Conservation (phyloP, 1,284 basidiomycete genomes). For the Pterula multifida region DNA sequence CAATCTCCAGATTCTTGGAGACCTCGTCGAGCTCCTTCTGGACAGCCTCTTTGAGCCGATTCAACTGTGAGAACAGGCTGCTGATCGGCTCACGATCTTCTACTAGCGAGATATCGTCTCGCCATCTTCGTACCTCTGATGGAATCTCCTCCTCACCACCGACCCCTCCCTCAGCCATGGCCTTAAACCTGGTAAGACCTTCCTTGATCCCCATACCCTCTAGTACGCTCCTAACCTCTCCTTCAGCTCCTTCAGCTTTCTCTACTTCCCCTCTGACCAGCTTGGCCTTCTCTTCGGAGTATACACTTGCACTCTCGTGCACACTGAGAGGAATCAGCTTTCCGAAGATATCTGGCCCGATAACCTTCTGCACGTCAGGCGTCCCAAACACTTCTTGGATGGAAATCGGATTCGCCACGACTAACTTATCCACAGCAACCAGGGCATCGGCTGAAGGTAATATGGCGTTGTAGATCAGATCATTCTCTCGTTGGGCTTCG, state of each 20-base stretch:
- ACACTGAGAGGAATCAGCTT: constrained; percentile 88
- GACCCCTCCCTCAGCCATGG: constrained; percentile 63
- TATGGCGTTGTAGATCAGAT: constrained; percentile 96
- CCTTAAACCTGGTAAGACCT: constrained; percentile 65
- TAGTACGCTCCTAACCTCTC: constrained; percentile 68
- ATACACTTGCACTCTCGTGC: constrained; percentile 91
- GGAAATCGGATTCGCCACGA: constrained; percentile 70
- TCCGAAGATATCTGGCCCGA: constrained; percentile 87
- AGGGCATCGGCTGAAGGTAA: constrained; percentile 75
- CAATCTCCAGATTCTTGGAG: constrained; percentile 58
- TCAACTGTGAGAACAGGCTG: constrained; percentile 49
- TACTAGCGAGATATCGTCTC: constrained; percentile 60
- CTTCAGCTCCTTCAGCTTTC: constrained; percentile 75
- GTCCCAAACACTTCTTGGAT: constrained; percentile 92
- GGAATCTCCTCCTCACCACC: constrained; percentile 65
- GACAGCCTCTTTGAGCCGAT: constrained; percentile 49
- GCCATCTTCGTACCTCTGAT: constrained; percentile 63
- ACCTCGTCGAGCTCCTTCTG: constrained; percentile 50
- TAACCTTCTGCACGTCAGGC: constrained; percentile 89
- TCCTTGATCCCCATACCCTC: constrained; percentile 78
- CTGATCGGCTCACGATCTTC: constrained; percentile 60
- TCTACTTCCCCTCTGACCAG: constrained; percentile 86
- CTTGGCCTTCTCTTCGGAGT: constrained; percentile 98
- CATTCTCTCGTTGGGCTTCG: constrained; percentile 84
- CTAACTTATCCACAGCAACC: constrained; percentile 69